These are phyloP conservation scores for Dentipellis fragilis DNA, from an alignment of 768 basidiomycete genomes.

Conservation along the genomic window DNA sequence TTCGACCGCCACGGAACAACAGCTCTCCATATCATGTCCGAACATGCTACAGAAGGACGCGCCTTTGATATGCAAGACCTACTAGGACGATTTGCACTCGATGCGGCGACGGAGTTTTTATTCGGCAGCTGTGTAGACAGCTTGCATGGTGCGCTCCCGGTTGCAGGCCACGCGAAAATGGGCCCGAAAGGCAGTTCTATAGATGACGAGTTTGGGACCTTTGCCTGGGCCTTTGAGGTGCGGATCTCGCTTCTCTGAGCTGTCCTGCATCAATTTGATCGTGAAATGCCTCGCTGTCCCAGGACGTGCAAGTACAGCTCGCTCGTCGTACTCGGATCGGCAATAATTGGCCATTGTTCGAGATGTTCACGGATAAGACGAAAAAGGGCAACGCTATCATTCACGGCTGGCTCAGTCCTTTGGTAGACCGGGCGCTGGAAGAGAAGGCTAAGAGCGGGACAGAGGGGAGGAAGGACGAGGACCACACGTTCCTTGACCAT, in stretches of 20 bases:
- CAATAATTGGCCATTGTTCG: not conserved
- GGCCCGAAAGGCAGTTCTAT: conserved; percentile 54
- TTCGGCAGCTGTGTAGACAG: conserved; percentile 33
- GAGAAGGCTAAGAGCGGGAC: not conserved
- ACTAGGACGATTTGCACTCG: conserved; percentile 37
- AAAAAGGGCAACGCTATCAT: not conserved
- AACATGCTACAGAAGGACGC: conserved; percentile 29
- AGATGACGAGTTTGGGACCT: conserved; percentile 49
- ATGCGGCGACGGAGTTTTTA: conserved; percentile 42
- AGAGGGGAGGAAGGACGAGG: conserved; percentile 7
- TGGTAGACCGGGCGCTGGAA: not conserved
- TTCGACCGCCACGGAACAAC: conserved; percentile 21
- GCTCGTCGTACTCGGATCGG: not conserved
- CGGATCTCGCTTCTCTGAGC: no score
- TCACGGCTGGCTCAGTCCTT: not conserved
- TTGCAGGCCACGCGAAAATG: conserved; percentile 32
- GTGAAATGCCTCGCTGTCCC: not conserved
- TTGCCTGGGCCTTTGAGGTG: conserved; percentile 32
- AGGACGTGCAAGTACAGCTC: not conserved
- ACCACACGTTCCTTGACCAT: conserved; percentile 32
- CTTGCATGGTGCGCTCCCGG: conserved; percentile 24
- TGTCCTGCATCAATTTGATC: no score
- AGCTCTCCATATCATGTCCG: conserved; percentile 7
- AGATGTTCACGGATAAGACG: not conserved
- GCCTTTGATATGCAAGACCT: conserved; percentile 23